Percentiles rank a stretch among this genome's conserved stretches.
Evolutionary conservation across 805 yeast genomes (phyloP).

Genomic region (Debaryomyces hansenii): DNA sequence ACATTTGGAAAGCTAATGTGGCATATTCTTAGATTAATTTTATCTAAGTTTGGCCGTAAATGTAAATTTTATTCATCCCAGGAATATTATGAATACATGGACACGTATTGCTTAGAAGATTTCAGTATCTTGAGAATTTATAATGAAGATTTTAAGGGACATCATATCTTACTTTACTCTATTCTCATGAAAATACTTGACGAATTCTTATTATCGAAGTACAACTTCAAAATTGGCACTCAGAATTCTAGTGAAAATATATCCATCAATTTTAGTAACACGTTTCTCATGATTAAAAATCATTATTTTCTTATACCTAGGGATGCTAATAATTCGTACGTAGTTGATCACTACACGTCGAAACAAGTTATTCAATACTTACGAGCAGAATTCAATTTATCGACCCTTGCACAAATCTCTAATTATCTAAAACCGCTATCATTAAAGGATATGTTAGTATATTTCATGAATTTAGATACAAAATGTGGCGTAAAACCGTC

Average conservation of each 20-base stretch:
- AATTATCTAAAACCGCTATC: constrained; percentile 10
- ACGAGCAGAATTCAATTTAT: constrained; percentile 4
- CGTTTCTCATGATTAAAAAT: constrained; percentile 7
- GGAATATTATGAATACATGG: neutral
- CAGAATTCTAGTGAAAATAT: neutral
- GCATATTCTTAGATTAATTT: constrained; percentile 2
- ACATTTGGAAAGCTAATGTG: constrained; percentile 4
- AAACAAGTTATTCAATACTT: constrained; percentile 10
- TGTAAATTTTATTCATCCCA: neutral
- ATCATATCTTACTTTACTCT: constrained; percentile 14
- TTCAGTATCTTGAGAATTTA: constrained; percentile 21
- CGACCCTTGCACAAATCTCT: constrained; percentile 7
- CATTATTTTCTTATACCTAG: constrained; percentile 3
- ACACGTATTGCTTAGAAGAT: constrained; percentile 17
- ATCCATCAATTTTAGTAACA: constrained; percentile 6
- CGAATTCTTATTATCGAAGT: constrained; percentile 12
- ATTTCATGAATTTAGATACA: constrained; percentile 9
- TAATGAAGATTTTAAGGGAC: constrained; percentile 18
- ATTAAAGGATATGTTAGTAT: constrained; percentile 8
- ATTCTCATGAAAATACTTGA: constrained; percentile 15
- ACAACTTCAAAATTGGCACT: neutral
- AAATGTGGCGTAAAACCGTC: constrained; percentile 3
- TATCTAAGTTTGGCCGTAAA: neutral
- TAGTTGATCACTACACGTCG: constrained; percentile 3
- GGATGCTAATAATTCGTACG: neutral